phyloP scores from a whole-genome alignment of 768 basidiomycete species.

The Auriscalpium vulgare region DNA sequence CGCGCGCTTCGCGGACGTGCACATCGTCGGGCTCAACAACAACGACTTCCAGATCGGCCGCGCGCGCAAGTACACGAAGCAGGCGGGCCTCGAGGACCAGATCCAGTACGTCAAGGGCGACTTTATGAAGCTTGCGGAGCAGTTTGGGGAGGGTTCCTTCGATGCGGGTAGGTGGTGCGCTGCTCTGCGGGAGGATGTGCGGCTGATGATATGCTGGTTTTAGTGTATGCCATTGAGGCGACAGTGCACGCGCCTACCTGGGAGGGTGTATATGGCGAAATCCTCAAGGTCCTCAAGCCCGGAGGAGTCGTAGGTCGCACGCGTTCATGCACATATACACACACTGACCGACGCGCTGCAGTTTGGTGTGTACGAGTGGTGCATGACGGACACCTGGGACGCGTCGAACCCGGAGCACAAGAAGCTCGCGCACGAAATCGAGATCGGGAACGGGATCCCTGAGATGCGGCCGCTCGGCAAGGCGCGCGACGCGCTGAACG shows the following conservation, averaged over 20 bases:
- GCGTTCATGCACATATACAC: too few relatives aligned
- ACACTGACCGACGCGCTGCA: constrained; percentile 21
- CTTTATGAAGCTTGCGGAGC: constrained; percentile 90
- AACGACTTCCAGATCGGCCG: constrained; percentile 90
- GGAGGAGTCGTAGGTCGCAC: constrained; percentile 73
- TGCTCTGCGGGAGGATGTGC: not conserved
- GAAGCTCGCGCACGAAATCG: constrained; percentile 82
- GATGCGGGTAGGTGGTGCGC: constrained; percentile 68
- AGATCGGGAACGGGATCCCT: constrained; percentile 94
- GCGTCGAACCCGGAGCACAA: constrained; percentile 81
- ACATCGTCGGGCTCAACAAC: constrained; percentile 87
- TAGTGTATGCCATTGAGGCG: constrained; percentile 96
- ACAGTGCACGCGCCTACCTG: constrained; percentile 94
- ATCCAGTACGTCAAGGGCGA: constrained; percentile 87
- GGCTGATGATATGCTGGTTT: constrained; percentile 3
- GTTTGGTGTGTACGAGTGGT: constrained; percentile 99
- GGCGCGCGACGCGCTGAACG: constrained; percentile 69
- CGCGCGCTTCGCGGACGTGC: constrained; percentile 79
- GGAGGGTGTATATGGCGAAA: constrained; percentile 93
- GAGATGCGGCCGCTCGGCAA: constrained; percentile 80
- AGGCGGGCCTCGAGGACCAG: constrained; percentile 66
- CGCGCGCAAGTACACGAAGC: constrained; percentile 76
- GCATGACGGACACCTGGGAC: constrained; percentile 95
- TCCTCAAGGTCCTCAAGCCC: constrained; percentile 89
- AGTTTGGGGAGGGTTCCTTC: constrained; percentile 88